Evolutionary conservation across 2,329 filamentous ascomycete genomes (phyloP).

Genomic region (Venturia pyrina): DNA sequence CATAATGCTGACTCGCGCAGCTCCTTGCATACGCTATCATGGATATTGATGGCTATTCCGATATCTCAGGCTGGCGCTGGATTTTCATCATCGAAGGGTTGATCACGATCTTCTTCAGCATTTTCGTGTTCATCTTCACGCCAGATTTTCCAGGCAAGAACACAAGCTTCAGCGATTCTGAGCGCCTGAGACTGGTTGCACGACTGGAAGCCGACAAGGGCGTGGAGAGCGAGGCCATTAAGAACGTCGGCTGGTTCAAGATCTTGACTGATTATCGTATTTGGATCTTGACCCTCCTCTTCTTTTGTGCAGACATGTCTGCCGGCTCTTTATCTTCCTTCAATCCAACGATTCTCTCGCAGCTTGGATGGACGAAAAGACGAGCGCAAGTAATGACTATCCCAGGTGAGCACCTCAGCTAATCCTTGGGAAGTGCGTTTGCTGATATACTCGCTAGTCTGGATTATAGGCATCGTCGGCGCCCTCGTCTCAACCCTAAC

Average conservation of each 20-base stretch:
- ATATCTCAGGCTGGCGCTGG: slow-evolving; percentile 12
- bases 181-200: background rate
- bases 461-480: too few relatives aligned
- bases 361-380: slow-evolving; percentile 1
- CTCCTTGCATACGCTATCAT: slow-evolving; percentile 17
- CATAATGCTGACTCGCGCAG: background rate
- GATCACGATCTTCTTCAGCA: slow-evolving; percentile 9
- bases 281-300: slow-evolving; percentile 3
- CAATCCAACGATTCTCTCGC: slow-evolving; percentile 2
- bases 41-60: slow-evolving; percentile 21
- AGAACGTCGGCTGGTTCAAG: background rate
- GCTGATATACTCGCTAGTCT: too few relatives aligned
- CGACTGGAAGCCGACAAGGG: slow-evolving; percentile 7
- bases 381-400: slow-evolving; percentile 1
- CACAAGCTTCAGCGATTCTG: background rate
- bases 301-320: slow-evolving; percentile 2
- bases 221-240: background rate
- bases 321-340: background rate
- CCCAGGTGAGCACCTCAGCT: background rate
- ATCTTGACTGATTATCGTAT: background rate
- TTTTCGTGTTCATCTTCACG: slow-evolving; percentile 9
- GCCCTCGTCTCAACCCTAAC: too few relatives aligned
- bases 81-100: slow-evolving; percentile 15
- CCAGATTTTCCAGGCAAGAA: background rate
- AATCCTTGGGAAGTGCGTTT: too few relatives aligned